Base-by-base conservation (phyloP, 2,329 filamentous ascomycete genomes). In the Fusarium stilboides region DNA sequence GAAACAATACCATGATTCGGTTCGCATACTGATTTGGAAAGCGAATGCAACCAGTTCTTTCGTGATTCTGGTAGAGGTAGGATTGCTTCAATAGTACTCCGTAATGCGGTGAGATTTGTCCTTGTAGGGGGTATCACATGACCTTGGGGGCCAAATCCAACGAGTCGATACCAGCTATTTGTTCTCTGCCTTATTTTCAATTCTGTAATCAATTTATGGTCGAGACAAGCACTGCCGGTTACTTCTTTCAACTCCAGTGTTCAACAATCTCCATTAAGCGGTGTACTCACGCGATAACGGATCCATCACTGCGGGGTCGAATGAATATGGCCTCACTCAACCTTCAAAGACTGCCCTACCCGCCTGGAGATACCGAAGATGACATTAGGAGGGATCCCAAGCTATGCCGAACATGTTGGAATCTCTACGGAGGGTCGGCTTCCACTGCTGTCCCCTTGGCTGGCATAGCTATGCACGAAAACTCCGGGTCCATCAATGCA, bases 381-480 rank as follows among this genome's bases (percentile, higher is more conserved):
- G 62, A 71, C 6, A 70, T 73, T 2, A 54, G 60, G 14, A 49
- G 15, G 3, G 57, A 73, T 20, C 56, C 60, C 6, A 57, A 37
- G n/a, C 19, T 61, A 3, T 73, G 71, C 4, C 43, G 52, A 3
- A 60, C 49, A 36, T 73, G 71, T 36, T 68, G 64, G 62, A 73
- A 73, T 39, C 53, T 73, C 5, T 73, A 62, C 3, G 45, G 47
- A 5, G 68, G 70, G 3, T 70, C 68, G 2, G 67, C 71, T 10
- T 37, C 20, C 0, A 57, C 55, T 1, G 54, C 53, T 15, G 36
- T 68, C 8, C 52, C 60, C 5, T 37, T 71, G 6, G 44, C 57
- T 6, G 62, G 65, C 3, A 56, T 73, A 50, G 54, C 59, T 4
- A 69, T 72, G 67, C 69, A 73, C 8, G 68, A 73, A 5, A 46